phyloP scores from a whole-genome alignment of 768 basidiomycete genomes.

The Amanita polypyramis region DNA sequence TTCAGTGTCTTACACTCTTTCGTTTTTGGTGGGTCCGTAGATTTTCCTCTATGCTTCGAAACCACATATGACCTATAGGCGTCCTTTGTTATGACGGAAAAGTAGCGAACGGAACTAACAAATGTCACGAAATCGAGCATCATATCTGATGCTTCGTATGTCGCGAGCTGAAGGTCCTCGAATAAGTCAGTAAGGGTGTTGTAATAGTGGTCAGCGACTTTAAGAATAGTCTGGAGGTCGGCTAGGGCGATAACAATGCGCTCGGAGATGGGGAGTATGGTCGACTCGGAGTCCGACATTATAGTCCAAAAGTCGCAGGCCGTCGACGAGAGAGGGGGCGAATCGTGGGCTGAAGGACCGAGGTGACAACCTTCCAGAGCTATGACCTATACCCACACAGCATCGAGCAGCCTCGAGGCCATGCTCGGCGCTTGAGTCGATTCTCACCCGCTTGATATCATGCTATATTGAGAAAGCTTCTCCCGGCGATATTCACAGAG shows the following conservation, averaged over 20 bases:
- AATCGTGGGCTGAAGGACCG: not conserved
- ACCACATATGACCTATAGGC: not conserved
- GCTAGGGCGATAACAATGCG: not conserved
- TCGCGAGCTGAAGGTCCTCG: conserved; percentile 29
- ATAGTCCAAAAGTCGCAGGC: not conserved
- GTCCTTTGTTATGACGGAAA: conserved; percentile 25
- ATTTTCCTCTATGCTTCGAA: not conserved
- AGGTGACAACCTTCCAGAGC: too few species aligned
- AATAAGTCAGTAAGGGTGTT: conserved; percentile 25
- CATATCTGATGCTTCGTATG: conserved; percentile 29
- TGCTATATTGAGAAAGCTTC: not conserved
- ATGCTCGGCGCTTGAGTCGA: not conserved
- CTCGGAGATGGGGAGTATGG: not conserved
- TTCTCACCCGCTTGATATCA: not conserved
- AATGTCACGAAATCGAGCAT: conserved; percentile 33
- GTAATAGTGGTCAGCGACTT: conserved; percentile 20
- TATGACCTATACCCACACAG: too few species aligned
- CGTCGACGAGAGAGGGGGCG: too few species aligned
- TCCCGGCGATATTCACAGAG: not conserved
- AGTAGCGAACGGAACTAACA: conserved; percentile 24
- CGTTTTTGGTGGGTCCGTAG: not conserved
- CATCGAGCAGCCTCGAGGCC: conserved; percentile 1
- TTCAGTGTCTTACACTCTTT: not conserved
- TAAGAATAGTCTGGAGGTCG: not conserved
- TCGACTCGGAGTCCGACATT: too few species aligned